phyloP scores from a whole-genome alignment of 768 basidiomycete species.

The Calocera viscosa region DNA sequence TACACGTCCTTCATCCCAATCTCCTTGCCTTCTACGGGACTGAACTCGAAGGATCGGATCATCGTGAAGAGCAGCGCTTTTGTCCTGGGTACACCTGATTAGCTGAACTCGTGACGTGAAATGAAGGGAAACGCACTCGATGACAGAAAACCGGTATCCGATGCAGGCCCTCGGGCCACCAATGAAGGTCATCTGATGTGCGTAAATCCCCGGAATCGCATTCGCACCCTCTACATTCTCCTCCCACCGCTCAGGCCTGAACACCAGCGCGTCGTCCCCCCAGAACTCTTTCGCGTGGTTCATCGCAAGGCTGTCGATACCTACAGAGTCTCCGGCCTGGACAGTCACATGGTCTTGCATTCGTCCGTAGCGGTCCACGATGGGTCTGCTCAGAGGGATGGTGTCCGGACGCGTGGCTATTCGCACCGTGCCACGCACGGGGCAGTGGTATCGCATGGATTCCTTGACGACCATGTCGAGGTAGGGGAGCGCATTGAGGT shows the following conservation, averaged over 20 bases:
- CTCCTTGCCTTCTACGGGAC: background rate
- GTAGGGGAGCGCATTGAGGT: conserved; percentile 49
- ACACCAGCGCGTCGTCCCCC: conserved; percentile 51
- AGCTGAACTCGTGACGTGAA: background rate
- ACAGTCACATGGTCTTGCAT: conserved; percentile 27
- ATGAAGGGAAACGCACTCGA: background rate
- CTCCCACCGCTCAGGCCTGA: conserved; percentile 50
- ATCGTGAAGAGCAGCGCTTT: conserved; percentile 12
- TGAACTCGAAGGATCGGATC: conserved; percentile 10
- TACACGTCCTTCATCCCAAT: conserved; percentile 3
- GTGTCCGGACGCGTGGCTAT: conserved; percentile 68
- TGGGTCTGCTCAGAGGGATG: conserved; percentile 46
- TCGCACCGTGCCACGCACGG: conserved; percentile 68
- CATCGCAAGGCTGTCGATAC: conserved; percentile 47
- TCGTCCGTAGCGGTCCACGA: conserved; percentile 32
- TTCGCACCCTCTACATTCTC: conserved; percentile 29
- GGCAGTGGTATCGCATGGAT: conserved; percentile 66
- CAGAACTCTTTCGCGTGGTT: conserved; percentile 46
- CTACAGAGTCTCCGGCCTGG: conserved; percentile 42
- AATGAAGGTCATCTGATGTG: conserved; percentile 43
- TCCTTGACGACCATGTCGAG: conserved; percentile 69
- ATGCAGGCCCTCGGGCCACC: conserved; percentile 48
- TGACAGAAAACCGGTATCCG: conserved; percentile 33
- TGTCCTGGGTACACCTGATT: conserved; percentile 12
- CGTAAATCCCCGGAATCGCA: conserved; percentile 41